These are phyloP conservation scores for Zymoseptoria pseudotritici DNA, from an alignment of 2,329 filamentous ascomycete species.

Conservation along the genomic window DNA sequence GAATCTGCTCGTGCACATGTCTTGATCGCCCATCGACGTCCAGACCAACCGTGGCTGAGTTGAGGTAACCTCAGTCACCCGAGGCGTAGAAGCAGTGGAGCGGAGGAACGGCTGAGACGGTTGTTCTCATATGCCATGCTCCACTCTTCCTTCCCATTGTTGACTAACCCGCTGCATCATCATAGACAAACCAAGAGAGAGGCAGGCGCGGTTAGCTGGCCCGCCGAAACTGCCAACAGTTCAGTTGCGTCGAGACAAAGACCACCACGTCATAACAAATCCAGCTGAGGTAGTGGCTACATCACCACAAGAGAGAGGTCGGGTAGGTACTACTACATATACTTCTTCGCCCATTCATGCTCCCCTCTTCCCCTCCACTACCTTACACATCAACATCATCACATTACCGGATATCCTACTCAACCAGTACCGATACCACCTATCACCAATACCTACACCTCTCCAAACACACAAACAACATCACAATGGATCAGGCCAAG, in stretches of 20 bases:
- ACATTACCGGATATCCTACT: not conserved
- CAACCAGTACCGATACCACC: not conserved
- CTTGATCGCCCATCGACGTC: not conserved
- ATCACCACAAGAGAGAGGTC: not conserved
- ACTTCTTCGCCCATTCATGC: not conserved
- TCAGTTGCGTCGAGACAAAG: not conserved
- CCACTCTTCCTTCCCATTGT: not conserved
- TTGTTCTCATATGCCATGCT: not conserved
- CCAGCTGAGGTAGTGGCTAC: not conserved
- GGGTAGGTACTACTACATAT: not conserved
- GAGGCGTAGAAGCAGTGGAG: not conserved
- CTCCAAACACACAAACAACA: conserved; percentile 9
- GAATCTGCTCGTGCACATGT: not conserved
- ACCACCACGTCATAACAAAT: not conserved
- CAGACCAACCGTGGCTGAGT: not conserved
- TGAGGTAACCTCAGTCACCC: not conserved
- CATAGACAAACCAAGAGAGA: not conserved
- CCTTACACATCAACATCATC: not conserved
- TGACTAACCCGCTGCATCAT: not conserved
- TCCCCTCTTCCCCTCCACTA: not conserved
- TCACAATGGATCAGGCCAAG: conserved; percentile 58
- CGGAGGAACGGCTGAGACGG: not conserved
- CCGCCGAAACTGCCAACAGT: not conserved
- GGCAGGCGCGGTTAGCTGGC: too few species aligned
- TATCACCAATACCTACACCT: conserved; percentile 2